These are phyloP conservation scores for Silybum marianum DNA, from an alignment of 129 eudicot genomes.

Conservation along the genomic window DNA sequence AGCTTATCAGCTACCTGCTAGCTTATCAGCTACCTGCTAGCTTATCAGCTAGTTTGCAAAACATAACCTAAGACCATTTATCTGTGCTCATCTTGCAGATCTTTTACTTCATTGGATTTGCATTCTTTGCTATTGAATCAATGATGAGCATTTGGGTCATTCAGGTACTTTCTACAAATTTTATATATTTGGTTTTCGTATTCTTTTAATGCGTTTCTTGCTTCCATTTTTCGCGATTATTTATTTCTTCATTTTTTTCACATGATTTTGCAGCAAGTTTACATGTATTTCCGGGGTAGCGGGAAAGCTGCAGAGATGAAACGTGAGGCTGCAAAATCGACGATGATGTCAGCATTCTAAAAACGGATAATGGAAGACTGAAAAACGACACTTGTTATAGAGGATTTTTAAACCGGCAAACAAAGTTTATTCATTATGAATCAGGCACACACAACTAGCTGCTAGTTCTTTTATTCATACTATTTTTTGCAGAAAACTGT, in stretches of 20 bases:
- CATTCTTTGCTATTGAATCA: conserved; percentile 69
- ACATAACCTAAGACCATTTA: not conserved
- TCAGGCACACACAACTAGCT: not conserved
- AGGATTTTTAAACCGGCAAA: conserved; percentile 19
- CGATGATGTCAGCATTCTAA: conserved; percentile 82
- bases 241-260: not conserved
- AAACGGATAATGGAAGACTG: not conserved
- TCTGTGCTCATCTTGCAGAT: conserved; percentile 45
- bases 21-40: too few relatives aligned
- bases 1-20: too few relatives aligned
- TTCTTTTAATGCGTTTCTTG: not conserved
- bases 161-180: conserved; percentile 54
- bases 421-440: not conserved
- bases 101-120: conserved; percentile 80
- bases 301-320: conserved; percentile 94
- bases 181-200: not conserved
- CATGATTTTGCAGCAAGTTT: conserved; percentile 77
- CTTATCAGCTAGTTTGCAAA: too few relatives aligned
- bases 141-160: conserved; percentile 93
- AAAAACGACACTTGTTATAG: not conserved
- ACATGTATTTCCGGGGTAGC: conserved; percentile 88
- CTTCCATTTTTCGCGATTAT: not conserved
- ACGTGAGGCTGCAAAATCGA: conserved; percentile 79
- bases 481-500: conserved; percentile 2
- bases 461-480: not conserved